Percentiles rank a stretch among this genome's conserved stretches.
These are phyloP conservation scores for Aquanectria penicillioides DNA, from an alignment of 2,329 filamentous ascomycete species.

Conservation along the genomic window DNA sequence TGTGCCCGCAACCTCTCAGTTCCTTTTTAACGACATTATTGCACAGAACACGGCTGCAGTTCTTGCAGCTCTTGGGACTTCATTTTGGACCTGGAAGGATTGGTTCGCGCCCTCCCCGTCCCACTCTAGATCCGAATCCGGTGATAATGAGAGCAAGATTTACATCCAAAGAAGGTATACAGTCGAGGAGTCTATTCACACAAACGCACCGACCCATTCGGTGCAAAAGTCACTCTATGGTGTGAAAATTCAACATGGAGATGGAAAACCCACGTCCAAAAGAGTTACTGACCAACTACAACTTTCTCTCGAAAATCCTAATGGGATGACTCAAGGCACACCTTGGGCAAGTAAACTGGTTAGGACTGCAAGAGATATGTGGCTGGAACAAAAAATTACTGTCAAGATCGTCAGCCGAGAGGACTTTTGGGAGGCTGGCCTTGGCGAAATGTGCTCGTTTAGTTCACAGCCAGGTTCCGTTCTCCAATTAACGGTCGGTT, in stretches of 20 bases:
- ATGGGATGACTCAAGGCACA: neutral
- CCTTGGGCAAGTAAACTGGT: slow-evolving; percentile 4
- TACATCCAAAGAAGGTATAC: slow-evolving; percentile 1
- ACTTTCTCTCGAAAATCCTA: slow-evolving; percentile 1
- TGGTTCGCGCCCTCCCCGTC: neutral
- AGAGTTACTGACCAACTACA: neutral
- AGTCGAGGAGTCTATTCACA: neutral
- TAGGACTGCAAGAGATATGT: slow-evolving; percentile 4
- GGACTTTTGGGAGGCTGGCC: slow-evolving; percentile 3
- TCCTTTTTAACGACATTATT: slow-evolving; percentile 21
- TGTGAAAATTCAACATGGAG: slow-evolving; percentile 9
- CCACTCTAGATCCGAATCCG: neutral
- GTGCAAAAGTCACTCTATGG: slow-evolving; percentile 10
- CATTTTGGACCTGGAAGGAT: slow-evolving; percentile 23
- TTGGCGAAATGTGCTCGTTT: slow-evolving; percentile 8
- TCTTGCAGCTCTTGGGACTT: slow-evolving; percentile 19
- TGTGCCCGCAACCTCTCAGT: slow-evolving; percentile 15
- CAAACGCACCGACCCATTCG: neutral
- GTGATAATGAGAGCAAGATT: neutral
- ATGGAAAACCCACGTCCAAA: slow-evolving; percentile 9
- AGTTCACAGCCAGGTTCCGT: slow-evolving; percentile 4
- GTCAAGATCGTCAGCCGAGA: slow-evolving; percentile 20
- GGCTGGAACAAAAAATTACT: slow-evolving; percentile 7
- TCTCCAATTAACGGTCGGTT: slow-evolving; percentile 10
- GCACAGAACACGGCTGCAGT: slow-evolving; percentile 24